Evolutionary conservation across 495 filamentous ascomycete species (phyloP).

Genomic region (Darksidea phi): DNA sequence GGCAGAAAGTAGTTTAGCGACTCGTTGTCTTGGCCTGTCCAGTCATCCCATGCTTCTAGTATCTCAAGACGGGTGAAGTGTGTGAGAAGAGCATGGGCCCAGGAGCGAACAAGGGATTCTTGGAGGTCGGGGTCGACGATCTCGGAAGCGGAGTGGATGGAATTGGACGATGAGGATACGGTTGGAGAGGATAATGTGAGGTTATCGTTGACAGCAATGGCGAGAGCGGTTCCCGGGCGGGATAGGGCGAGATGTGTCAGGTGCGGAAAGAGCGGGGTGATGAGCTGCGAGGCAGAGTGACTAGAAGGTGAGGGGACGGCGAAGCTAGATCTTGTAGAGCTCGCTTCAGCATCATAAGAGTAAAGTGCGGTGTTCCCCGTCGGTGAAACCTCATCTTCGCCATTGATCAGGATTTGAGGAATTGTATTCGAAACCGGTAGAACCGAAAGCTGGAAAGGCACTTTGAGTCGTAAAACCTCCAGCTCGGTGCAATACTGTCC

Average conservation of each 20-base stretch:
- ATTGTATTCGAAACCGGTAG: constrained; percentile 18
- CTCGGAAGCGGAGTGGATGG: not conserved
- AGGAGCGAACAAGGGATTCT: constrained; percentile 21
- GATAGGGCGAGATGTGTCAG: constrained; percentile 24
- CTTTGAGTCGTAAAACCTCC: constrained; percentile 25
- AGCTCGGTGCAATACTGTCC: constrained; percentile 20
- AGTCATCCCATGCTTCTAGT: constrained; percentile 30
- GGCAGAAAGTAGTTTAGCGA: constrained; percentile 31
- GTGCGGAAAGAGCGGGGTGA: constrained; percentile 13
- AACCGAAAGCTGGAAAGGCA: constrained; percentile 15
- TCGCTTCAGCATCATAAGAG: not conserved
- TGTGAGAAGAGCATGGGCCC: constrained; percentile 23
- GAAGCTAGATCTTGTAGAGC: not conserved
- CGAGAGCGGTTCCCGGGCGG: constrained; percentile 9
- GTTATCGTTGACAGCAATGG: not conserved
- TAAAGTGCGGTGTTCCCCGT: not conserved
- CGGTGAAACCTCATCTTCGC: not conserved
- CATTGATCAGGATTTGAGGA: constrained; percentile 11
- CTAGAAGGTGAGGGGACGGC: not conserved
- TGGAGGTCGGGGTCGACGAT: constrained; percentile 18
- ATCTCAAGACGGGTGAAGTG: constrained; percentile 27
- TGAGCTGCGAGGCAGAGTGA: not conserved
- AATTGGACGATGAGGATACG: too few relatives aligned
- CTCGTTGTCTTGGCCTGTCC: constrained; percentile 23
- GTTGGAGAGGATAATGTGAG: constrained; percentile 11